Base-by-base conservation (phyloP, 805 yeast genomes). In the Yamadazyma kitorensis region DNA sequence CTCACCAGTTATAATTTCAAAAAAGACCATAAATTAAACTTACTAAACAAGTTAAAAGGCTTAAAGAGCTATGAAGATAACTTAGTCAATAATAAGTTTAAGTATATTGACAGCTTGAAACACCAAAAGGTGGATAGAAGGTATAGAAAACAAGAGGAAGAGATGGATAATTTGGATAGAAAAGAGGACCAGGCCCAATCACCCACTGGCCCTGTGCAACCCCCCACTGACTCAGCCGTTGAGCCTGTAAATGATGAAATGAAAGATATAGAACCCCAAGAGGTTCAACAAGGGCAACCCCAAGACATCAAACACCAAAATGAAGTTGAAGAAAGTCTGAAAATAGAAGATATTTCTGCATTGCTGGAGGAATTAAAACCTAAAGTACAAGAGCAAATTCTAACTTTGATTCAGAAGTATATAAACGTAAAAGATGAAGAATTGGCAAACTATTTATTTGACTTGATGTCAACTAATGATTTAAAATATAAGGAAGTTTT, bases 381-480 rank as follows among this genome's bases (percentile, higher is more conserved):
- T 0, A 19, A 45, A 6, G 43, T 75, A 16, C 57, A 57, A 20
- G 44, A 47, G 0, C 67, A 65, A 39, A 55, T 76, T 14, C 62
- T 57, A n/a, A 52, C 51, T 3, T 57, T 73, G 29, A 53, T 78
- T 20, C 77, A 68, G 35, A 78, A 76, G 37, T 72, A 64, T 36
- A 50, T 78, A 29, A 84, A 82, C 1, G 59, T 74, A 28, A 56
- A 59, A 32, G 85, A 78, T 40, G 76, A 71, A 10, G 68, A 72
- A 27, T 58, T 78, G 40, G 55, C 67, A 10, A 62, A 64, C 2
- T 72, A 68, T 33, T 61, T 78, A 18, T 47, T 57, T 22, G 59
- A 59, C 21, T 61, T 66, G 33, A 53, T 76, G 4, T 43, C 55
- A 19, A 48, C 44, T 13, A 40, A 52, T 15, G 58, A 55, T 17